phyloP scores from a whole-genome alignment of 2,329 filamentous ascomycete genomes.

The Piedraia hortae region DNA sequence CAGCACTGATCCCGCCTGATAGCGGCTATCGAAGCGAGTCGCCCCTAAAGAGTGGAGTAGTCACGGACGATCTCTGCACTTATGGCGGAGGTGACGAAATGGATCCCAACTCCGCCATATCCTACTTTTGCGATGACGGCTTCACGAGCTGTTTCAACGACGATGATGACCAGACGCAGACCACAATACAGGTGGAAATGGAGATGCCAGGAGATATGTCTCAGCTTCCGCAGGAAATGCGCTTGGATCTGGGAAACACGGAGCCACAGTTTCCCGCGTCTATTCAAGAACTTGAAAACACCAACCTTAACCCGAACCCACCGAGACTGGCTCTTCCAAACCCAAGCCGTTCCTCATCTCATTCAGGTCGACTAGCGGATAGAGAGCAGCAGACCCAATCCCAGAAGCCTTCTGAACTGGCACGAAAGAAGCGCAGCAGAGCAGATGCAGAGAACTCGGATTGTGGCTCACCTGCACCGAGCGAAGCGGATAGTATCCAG shows the following conservation, averaged over 20 bases:
- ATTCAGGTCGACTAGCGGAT: too few species aligned
- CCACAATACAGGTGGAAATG: slow-evolving; percentile 5
- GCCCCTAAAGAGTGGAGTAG: slow-evolving; percentile 25
- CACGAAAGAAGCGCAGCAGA: slow-evolving; percentile 6
- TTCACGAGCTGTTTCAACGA: too few species aligned
- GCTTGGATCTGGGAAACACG: too few species aligned
- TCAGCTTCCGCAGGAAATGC: slow-evolving; percentile 6
- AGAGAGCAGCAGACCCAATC: slow-evolving; percentile 2
- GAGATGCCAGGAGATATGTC: slow-evolving; percentile 6
- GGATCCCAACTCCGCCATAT: too few species aligned
- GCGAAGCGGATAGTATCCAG: slow-evolving; percentile 9
- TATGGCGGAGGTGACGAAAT: too few species aligned
- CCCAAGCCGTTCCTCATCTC: too few species aligned
- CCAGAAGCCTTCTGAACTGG: slow-evolving; percentile 3
- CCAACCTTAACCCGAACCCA: too few species aligned
- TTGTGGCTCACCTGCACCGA: slow-evolving; percentile 13
- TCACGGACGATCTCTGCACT: slow-evolving; percentile 42
- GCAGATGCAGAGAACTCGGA: slow-evolving; percentile 9
- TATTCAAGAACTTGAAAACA: too few species aligned
- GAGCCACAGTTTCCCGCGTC: too few species aligned
- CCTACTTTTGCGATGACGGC: too few species aligned
- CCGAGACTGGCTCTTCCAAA: too few species aligned
- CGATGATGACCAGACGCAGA: slow-evolving; percentile 13
- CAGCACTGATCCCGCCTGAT: slow-evolving; percentile 25
- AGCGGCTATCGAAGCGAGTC: slow-evolving; percentile 47